A percentile compares a stretch with the other conserved stretches of the same genome.
phyloP scores from a whole-genome alignment of 225 moss, liverwort and hornwort species.

The Polytrichum formosum region DNA sequence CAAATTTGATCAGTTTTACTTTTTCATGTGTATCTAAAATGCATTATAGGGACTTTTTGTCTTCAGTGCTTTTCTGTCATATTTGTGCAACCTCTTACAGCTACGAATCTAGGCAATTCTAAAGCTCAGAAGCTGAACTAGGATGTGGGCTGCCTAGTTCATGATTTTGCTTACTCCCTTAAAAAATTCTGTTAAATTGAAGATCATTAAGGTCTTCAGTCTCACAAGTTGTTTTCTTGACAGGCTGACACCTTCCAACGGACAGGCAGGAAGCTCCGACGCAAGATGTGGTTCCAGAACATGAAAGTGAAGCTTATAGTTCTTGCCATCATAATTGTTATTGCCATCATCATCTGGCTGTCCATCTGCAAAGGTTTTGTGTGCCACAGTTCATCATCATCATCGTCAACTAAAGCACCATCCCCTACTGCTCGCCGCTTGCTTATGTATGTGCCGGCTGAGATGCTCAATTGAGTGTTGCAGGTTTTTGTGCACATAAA shows the following conservation, averaged over 20 bases:
- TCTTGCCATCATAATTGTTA: conserved; percentile 61
- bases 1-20: neutral
- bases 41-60: neutral
- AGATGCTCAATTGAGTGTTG: conserved; percentile 4
- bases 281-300: conserved; percentile 73
- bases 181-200: too few species aligned
- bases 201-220: too few species aligned
- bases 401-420: conserved; percentile 1
- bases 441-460: conserved; percentile 11
- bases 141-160: neutral
- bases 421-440: conserved; percentile 22
- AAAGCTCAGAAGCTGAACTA: too few species aligned
- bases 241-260: conserved; percentile 65
- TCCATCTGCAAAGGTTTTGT: conserved; percentile 41
- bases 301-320: conserved; percentile 73
- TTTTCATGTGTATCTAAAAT: neutral
- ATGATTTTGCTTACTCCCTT: neutral
- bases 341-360: conserved; percentile 56
- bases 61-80: neutral
- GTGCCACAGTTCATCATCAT: conserved; percentile 27
- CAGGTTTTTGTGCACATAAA: neutral
- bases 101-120: too few species aligned
- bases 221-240: neutral
- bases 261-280: conserved; percentile 54
- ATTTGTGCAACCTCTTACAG: neutral